These are phyloP conservation scores for Coprinopsis marcescibilis DNA, from an alignment of 768 basidiomycete species.

Conservation along the genomic window DNA sequence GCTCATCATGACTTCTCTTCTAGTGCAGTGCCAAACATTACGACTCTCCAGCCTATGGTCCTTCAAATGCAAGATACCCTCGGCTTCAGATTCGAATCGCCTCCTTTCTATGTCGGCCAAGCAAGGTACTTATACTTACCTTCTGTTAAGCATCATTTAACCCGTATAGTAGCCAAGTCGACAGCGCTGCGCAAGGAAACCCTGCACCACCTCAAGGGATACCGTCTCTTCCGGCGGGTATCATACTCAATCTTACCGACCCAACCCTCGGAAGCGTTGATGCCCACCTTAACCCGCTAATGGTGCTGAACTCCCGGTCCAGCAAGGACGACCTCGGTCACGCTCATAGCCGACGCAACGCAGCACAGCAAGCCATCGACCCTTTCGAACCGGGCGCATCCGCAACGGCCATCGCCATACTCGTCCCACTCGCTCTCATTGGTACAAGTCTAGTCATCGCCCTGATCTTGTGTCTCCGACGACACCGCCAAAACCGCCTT, in stretches of 20 bases:
- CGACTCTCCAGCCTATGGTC: constrained; percentile 11
- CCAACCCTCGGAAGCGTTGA: neutral
- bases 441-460: neutral
- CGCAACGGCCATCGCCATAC: neutral
- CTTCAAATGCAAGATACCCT: constrained; percentile 22
- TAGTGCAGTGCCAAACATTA: constrained; percentile 19
- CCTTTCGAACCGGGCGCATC: neutral
- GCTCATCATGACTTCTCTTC: neutral
- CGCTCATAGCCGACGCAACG: too few relatives aligned
- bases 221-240: neutral
- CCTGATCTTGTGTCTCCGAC: constrained; percentile 1
- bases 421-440: constrained; percentile 3
- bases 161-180: neutral
- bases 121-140: neutral
- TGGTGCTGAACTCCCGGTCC: neutral
- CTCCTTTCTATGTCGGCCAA: constrained; percentile 16
- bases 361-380: too few relatives aligned
- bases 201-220: neutral
- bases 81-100: constrained; percentile 18
- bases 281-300: neutral
- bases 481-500: neutral
- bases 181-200: neutral
- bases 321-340: neutral
- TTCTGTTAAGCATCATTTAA: neutral
- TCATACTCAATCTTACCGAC: neutral